Evolutionary conservation across 441 rosid species (phyloP), one percentile per base, ranked within the genome.

Genomic region (Bruguiera hainesii): DNA sequence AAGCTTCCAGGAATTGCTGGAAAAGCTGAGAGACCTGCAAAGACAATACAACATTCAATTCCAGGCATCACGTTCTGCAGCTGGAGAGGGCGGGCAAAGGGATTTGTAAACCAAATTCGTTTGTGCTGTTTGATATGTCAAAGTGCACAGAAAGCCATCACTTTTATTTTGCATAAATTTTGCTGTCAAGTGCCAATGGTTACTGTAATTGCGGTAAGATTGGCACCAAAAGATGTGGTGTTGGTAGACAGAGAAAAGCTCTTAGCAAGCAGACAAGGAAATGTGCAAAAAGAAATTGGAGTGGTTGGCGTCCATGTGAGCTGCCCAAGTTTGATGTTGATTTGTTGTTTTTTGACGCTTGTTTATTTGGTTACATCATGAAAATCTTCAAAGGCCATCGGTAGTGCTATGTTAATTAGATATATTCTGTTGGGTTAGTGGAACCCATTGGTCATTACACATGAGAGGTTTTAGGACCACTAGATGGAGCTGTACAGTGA

Each of bases 1-100:
- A 19, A 70, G 91, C 13, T 88, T 91, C 86, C 97, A 85, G 77
- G 99, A 91, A 76, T 78, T 95, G 66, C 75, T 95, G 79, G 94
- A 91, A 56, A 91, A 68, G 78, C 85, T 89, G 46, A 84, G 86
- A 80, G 98, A 94, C 75, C 72, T 89, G 69, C 98, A 87, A 68
- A 91, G 94, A 65, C 89, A 84, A 61, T 84, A 72, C 56, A 64
- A 77, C 5, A 60, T 84, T 67, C 96, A 85, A 73, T 65, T 82
- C 61, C 98, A 91, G 77, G 97, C 93, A 48, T 81, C 83, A 48
- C 93, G 99, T 71, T 76, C 83, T 0, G 75, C 77, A 20, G 76
- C 76, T 0, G 86, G 75, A 56, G 93, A 88, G 49, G 67, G 60
- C 72, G 50, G 85, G 61, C 86, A 78, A 37, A 84, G 78, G 77